Base-by-base conservation (phyloP, 2,329 filamentous ascomycete species). In the Aspergillus pseudotamarii region DNA sequence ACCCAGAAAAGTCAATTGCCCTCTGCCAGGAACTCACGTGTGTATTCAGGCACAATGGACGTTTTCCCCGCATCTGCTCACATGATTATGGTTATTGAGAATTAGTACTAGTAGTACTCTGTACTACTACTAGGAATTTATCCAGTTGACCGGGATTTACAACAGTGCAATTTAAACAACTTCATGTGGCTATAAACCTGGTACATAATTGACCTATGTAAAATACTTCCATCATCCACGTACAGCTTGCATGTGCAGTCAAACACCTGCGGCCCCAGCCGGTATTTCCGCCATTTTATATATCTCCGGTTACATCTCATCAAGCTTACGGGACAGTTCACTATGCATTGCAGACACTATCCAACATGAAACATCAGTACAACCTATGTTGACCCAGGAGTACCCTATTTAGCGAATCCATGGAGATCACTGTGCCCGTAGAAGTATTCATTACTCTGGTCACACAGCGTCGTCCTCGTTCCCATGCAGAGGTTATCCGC, bases 301-400 rank as follows among this genome's bases (percentile, higher is more conserved):
- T 58, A 30, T 50, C 28, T 32, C 36, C 41, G 19, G 36, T 46
- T 43, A 48, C 28, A 58, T 58, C 16, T 46, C 26, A 46, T 19
- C 38, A 30, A 58, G 28, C 57, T n/a, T 36, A 57, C 21, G 8
- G 38, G 55, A 32, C 32, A 58, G 41, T 51, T 38, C 45, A 58
- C 28, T 43, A 26, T 60, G 19, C 50, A 60, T 60, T 57, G 55
- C 38, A 57, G 55, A 45, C 32, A 38, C 19, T 26, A 26, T 36
- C 28, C 58, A 41, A 60, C 16, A 60, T 60, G 51, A 60, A 60
- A 60, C 51, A 41, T 28, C 28, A 30, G 55, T 30, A 45, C n/a
- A 5, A 54, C 58, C 19, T 14, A 19, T 34, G 19, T 34, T 23
- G 26, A 30, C 14, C 16, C 4, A 30, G 45, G 23, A 50, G 16